Evolutionary conservation across 1,284 basidiomycete genomes (phyloP), one percentile per base, ranked within the genome.

Genomic region (Pisolithus thermaeus): DNA sequence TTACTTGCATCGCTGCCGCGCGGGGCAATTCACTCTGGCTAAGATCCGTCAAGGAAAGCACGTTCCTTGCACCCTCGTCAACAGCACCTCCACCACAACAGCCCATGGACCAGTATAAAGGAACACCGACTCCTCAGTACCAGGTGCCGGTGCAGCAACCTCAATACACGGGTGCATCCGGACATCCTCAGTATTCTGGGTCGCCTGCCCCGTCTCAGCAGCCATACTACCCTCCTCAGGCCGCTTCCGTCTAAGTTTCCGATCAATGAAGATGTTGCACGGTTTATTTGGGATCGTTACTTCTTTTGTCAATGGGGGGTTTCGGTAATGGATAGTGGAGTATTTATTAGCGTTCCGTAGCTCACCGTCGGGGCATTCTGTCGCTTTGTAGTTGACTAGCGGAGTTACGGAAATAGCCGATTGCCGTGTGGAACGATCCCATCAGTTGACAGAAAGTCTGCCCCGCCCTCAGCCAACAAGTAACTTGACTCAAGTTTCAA

Each of bases 1-100:
- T 75, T 52, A 62, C 69, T 27, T 58, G 72, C 50, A 63, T 71
- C 3, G 71, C 71, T 20, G 61, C 65, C 16, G 63, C 27, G 39
- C 72, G 73, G 27, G 75, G 77, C 30, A 63, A 73, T 57, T 48
- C 52, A 9, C 60, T 76, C 22, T 80, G 79, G 79, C 61, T 60
- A 9, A 63, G 61, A 23, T 66, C 72, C 32, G 74, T 80, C 45
- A 68, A 62, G 43, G 66, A 73, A 16, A 62, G 62, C 32, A 65
- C 66, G 20, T 70, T 73, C 51, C 68, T 70, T 18, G 65, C 63
- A 14, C 58, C 62, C 11, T 27, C 43, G 20, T 44, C 39, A 1
- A 25, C 52, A 11, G 50, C 18, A 30, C 58, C 56, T 28, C 42
- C 23, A 16, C 12, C 44, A 30, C 52, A 43, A 16, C 54, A 61